Percentiles rank a stretch among this genome's conserved stretches.
These are phyloP conservation scores for Vaucheria bursata DNA, from an alignment of 352 stramenopile genomes.

Conservation along the genomic window DNA sequence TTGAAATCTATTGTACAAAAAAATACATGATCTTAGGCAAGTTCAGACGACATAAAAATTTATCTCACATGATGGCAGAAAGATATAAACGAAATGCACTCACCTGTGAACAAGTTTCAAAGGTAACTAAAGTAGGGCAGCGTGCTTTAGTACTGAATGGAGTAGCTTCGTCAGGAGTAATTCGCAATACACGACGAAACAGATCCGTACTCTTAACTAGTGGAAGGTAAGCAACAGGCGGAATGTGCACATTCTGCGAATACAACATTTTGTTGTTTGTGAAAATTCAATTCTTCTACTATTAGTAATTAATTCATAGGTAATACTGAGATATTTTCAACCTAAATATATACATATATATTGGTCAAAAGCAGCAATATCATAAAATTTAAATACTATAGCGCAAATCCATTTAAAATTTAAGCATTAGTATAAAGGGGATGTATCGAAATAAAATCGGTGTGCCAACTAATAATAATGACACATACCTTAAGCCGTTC, in stretches of 20 bases:
- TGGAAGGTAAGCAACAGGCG: slow-evolving; percentile 63
- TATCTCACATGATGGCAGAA: no score
- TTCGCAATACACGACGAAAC: slow-evolving; percentile 54
- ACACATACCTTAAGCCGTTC: slow-evolving; percentile 6
- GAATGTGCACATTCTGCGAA: slow-evolving; percentile 53
- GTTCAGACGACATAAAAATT: no score
- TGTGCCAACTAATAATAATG: not conserved
- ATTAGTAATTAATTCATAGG: no score
- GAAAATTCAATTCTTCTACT: no score
- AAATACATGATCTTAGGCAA: no score
- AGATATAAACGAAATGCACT: not conserved
- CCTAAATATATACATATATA: slow-evolving; percentile 53
- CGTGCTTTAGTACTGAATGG: slow-evolving; percentile 52
- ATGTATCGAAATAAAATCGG: no score
- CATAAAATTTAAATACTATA: slow-evolving; percentile 11
- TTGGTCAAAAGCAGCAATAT: not conserved
- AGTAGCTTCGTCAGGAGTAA: slow-evolving; percentile 54
- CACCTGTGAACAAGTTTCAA: slow-evolving; percentile 44
- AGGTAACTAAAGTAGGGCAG: slow-evolving; percentile 50
- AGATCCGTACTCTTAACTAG: slow-evolving; percentile 66
- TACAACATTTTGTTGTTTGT: not conserved
- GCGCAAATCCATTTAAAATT: no score
- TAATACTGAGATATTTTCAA: no score
- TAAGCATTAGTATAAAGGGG: no score
- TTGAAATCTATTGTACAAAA: no score